These are phyloP conservation scores for Solanum chiquidenum DNA, from an alignment of 257 asterid genomes.

Conservation along the genomic window DNA sequence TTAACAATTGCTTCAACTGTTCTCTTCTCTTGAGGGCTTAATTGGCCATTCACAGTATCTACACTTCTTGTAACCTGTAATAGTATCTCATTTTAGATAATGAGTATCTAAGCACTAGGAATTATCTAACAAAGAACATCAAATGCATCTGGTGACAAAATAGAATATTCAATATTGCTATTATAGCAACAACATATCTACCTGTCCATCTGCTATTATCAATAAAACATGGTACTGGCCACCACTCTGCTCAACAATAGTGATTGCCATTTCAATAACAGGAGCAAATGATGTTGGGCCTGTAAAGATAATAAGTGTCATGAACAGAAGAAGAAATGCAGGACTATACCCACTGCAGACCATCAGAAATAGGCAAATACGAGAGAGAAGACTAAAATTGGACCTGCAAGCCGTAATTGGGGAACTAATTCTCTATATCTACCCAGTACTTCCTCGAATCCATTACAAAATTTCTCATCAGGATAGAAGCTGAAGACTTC, in stretches of 20 bases:
- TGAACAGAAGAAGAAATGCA: neutral
- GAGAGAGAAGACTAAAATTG: neutral
- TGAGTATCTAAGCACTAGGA: neutral
- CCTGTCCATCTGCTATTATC: constrained; percentile 94
- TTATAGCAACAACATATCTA: constrained; percentile 3
- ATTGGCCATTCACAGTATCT: constrained; percentile 63
- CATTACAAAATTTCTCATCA: constrained; percentile 75
- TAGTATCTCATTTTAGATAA: neutral
- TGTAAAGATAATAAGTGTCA: constrained; percentile 11
- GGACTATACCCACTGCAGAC: neutral
- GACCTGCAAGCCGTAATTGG: constrained; percentile 81
- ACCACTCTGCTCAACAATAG: constrained; percentile 82
- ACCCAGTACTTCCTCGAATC: constrained; percentile 81
- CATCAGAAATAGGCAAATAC: neutral
- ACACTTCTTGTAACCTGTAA: constrained; percentile 84
- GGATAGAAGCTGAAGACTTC: constrained; percentile 83
- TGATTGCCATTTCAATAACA: constrained; percentile 71
- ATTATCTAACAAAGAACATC: neutral
- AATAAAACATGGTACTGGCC: constrained; percentile 90
- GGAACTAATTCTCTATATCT: constrained; percentile 91
- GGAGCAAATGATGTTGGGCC: constrained; percentile 98
- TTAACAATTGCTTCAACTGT: constrained; percentile 92
- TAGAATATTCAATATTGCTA: neutral
- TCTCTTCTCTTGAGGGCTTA: constrained; percentile 85
- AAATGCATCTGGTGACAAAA: neutral